Conservation (phyloP, 192 early-diverging fungal species). For the Podila minutissima region DNA sequence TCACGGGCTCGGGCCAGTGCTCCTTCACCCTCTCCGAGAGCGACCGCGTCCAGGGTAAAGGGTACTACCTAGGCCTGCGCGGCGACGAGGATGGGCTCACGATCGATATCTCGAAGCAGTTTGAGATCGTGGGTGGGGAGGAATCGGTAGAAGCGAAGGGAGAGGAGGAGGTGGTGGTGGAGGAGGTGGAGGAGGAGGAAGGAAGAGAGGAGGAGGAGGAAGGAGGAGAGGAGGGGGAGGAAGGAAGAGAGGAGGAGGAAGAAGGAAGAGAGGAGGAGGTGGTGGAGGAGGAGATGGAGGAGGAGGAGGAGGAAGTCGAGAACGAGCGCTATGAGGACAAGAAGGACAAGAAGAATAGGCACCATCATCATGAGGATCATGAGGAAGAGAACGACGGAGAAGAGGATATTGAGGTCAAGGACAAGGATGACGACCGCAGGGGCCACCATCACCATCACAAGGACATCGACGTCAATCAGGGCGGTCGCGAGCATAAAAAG, state of each 20-base stretch:
- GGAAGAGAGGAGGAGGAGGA: too few relatives aligned
- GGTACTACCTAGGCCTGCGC: constrained; percentile 13
- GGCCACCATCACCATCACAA: too few relatives aligned
- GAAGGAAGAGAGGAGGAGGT: not conserved
- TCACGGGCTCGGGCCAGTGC: constrained; percentile 29
- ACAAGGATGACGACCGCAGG: too few relatives aligned
- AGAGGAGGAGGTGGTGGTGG: constrained; percentile 1
- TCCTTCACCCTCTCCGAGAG: constrained; percentile 17
- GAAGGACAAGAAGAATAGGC: too few relatives aligned
- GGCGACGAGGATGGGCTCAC: constrained; percentile 3
- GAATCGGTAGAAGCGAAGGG: not conserved
- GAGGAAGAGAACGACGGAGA: too few relatives aligned
- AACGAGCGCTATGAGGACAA: too few relatives aligned
- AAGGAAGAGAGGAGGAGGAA: not conserved
- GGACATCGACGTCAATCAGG: too few relatives aligned
- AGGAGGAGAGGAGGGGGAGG: not conserved
- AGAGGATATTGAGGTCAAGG: too few relatives aligned
- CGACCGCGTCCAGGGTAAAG: constrained; percentile 1
- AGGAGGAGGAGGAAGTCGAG: too few relatives aligned
- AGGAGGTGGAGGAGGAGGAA: not conserved
- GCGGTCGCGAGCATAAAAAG: too few relatives aligned
- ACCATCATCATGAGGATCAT: too few relatives aligned
- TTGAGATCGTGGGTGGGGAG: not conserved
- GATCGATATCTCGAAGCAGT: constrained; percentile 18
- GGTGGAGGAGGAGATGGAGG: too few relatives aligned